These are phyloP conservation scores for Russula virescens DNA, from an alignment of 768 basidiomycete species.

Conservation along the genomic window DNA sequence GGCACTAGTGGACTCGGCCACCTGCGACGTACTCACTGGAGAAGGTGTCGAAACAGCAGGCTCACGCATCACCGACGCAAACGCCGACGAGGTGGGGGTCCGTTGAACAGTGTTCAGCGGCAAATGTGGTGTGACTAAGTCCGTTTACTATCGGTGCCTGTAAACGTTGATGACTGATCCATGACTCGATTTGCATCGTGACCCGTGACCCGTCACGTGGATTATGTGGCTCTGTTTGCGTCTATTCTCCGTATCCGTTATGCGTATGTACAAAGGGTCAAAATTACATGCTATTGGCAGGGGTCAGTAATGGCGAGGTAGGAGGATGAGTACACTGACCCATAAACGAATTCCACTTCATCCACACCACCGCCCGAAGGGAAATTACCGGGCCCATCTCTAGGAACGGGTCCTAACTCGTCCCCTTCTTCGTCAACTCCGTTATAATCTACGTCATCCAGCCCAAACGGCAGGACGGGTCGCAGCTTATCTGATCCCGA, in stretches of 20 bases:
- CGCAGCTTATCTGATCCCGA: conserved; percentile 73
- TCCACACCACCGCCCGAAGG: conserved; percentile 78
- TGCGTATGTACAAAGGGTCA: not conserved
- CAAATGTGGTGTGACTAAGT: not conserved
- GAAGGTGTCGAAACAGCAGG: conserved; percentile 13
- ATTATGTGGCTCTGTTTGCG: not conserved
- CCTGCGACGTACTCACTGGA: conserved; percentile 8
- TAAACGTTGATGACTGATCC: not conserved
- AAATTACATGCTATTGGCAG: conserved; percentile 15
- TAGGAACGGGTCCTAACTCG: conserved; percentile 70
- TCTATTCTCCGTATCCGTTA: too few relatives aligned
- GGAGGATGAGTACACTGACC: conserved; percentile 39
- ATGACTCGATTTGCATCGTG: not conserved
- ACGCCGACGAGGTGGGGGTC: not conserved
- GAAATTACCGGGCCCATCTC: conserved; percentile 67
- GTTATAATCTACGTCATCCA: conserved; percentile 74
- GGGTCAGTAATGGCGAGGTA: not conserved
- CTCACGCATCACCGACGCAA: conserved; percentile 16
- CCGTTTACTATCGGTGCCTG: not conserved
- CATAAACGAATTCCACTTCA: conserved; percentile 86
- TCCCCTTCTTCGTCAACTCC: conserved; percentile 52
- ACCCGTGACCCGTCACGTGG: not conserved
- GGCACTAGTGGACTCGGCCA: not conserved
- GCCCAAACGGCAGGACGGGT: conserved; percentile 70
- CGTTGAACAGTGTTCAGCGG: too few relatives aligned